Evolutionary conservation across 2,329 filamentous ascomycete species (phyloP).

Genomic region (Lasiodiplodia citricola): DNA sequence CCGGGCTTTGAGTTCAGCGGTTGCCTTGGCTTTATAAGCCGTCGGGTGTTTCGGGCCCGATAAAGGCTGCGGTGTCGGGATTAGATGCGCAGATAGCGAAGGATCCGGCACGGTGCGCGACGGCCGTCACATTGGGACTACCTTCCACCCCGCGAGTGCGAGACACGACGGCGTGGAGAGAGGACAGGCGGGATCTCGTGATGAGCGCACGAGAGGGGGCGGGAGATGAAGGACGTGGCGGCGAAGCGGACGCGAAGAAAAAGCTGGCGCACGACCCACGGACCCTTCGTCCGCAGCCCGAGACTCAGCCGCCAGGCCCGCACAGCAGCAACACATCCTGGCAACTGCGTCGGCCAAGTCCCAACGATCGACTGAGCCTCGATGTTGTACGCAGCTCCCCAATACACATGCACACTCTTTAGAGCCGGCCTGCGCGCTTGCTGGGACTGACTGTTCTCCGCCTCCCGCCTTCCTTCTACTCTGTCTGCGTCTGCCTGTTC

Average conservation of each 20-base stretch:
- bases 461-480: background rate
- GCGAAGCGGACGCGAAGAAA: constrained; percentile 9
- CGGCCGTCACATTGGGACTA: constrained; percentile 22
- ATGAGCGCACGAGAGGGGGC: background rate
- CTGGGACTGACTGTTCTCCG: background rate
- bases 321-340: constrained; percentile 3
- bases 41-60: constrained; percentile 20
- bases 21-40: constrained; percentile 26
- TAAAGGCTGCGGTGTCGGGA: constrained; percentile 22
- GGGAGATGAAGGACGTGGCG: constrained; percentile 2
- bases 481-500: background rate
- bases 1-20: constrained; percentile 5
- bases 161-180: constrained; percentile 14
- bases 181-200: constrained; percentile 12
- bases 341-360: constrained; percentile 21
- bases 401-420: constrained; percentile 8
- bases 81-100: constrained; percentile 9
- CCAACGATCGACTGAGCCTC: constrained; percentile 21
- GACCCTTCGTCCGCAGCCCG: background rate
- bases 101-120: constrained; percentile 19
- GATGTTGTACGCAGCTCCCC: constrained; percentile 15
- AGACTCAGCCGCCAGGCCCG: constrained; percentile 2
- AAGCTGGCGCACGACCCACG: background rate
- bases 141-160: constrained; percentile 10
- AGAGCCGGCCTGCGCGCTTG: background rate